Percentiles rank a stretch among this genome's conserved stretches.
Evolutionary conservation across 352 stramenopile genomes (phyloP).

Genomic region (Globisporangium polare): DNA sequence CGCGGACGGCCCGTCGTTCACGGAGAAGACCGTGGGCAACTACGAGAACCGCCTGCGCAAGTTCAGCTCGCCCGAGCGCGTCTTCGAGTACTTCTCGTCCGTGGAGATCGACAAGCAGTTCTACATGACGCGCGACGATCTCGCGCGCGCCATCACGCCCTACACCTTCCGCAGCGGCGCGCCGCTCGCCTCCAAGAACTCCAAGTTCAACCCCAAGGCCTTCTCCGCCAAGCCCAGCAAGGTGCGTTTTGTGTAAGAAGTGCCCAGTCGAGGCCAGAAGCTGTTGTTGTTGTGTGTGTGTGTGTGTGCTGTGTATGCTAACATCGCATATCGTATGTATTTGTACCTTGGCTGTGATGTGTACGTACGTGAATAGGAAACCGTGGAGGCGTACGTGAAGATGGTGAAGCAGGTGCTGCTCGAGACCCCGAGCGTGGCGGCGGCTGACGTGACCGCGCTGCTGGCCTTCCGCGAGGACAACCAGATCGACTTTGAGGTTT

Average conservation of each 20-base stretch:
- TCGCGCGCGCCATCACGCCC: slow-evolving; percentile 78
- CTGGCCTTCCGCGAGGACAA: slow-evolving; percentile 54
- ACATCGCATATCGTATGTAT: too few species aligned
- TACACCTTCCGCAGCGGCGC: slow-evolving; percentile 78
- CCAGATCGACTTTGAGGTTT: slow-evolving; percentile 66
- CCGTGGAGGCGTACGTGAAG: slow-evolving; percentile 49
- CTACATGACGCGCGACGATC: slow-evolving; percentile 82
- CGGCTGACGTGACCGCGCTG: slow-evolving; percentile 44
- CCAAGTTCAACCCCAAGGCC: slow-evolving; percentile 77
- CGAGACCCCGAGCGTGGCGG: slow-evolving; percentile 41
- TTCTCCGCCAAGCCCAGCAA: slow-evolving; percentile 38
- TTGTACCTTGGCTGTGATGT: too few species aligned
- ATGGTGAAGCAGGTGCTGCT: slow-evolving; percentile 53
- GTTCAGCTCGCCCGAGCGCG: slow-evolving; percentile 80
- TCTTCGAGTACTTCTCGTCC: slow-evolving; percentile 90
- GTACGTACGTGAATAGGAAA: slow-evolving; percentile 15
- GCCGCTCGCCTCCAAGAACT: slow-evolving; percentile 72
- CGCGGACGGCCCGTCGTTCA: slow-evolving; percentile 43
- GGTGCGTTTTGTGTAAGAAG: slow-evolving; percentile 11
- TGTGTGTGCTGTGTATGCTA: too few species aligned
- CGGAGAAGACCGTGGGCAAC: slow-evolving; percentile 76
- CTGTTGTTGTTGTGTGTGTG: too few species aligned
- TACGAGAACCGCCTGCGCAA: slow-evolving; percentile 88
- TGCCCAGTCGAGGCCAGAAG: too few species aligned
- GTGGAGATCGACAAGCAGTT: slow-evolving; percentile 77